phyloP scores from a whole-genome alignment of 2,329 filamentous ascomycete species.

The Nannizziopsis barbatae region DNA sequence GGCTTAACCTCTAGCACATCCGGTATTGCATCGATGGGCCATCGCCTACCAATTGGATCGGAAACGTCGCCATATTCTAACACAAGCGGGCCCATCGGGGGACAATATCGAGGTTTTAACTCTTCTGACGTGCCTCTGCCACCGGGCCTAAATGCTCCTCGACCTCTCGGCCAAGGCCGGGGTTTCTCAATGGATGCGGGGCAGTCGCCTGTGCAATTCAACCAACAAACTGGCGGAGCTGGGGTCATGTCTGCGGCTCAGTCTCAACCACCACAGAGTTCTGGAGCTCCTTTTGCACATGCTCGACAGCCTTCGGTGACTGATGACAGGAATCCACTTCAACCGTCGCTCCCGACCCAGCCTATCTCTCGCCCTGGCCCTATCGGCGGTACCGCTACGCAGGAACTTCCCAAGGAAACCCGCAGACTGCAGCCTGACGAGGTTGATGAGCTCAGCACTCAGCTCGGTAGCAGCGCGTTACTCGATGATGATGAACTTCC shows the following conservation, averaged over 20 bases:
- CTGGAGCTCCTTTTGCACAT: conserved; percentile 46
- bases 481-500: conserved; percentile 63
- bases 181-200: conserved; percentile 42
- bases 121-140: conserved; percentile 43
- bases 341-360: conserved; percentile 50
- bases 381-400: conserved; percentile 61
- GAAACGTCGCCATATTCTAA: conserved; percentile 47
- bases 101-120: conserved; percentile 45
- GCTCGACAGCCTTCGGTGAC: conserved; percentile 64
- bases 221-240: conserved; percentile 34
- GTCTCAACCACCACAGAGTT: conserved; percentile 22
- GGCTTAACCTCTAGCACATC: conserved; percentile 45
- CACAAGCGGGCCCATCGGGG: conserved; percentile 41
- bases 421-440: conserved; percentile 41
- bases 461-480: conserved; percentile 82
- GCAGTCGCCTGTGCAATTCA: conserved; percentile 32
- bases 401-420: conserved; percentile 35
- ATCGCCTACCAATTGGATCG: conserved; percentile 41
- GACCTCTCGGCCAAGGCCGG: conserved; percentile 48
- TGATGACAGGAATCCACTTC: conserved; percentile 47
- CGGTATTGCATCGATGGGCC: conserved; percentile 43
- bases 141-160: conserved; percentile 51
- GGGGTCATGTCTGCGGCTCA: conserved; percentile 27
- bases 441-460: conserved; percentile 61
- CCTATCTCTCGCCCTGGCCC: conserved; percentile 74